These are phyloP conservation scores for Bombardia bombarda DNA, from an alignment of 495 filamentous ascomycete genomes.

Conservation along the genomic window DNA sequence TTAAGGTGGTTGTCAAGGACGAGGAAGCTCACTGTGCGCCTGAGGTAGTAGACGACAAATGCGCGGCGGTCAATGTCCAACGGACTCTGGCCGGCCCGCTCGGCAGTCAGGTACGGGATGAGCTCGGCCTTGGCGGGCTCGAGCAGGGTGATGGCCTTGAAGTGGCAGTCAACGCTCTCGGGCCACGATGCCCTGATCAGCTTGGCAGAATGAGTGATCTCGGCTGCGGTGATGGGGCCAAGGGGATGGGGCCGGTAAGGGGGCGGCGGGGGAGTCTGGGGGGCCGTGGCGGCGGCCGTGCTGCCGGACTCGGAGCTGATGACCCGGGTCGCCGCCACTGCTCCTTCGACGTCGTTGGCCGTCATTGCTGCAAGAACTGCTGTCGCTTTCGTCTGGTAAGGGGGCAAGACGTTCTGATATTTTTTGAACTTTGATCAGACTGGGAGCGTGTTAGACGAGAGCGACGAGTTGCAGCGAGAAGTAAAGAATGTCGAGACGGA, in stretches of 20 bases:
- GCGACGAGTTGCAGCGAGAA: too few species aligned
- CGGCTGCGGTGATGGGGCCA: constrained; percentile 47
- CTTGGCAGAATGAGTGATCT: constrained; percentile 40
- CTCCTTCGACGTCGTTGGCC: not conserved
- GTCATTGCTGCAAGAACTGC: not conserved
- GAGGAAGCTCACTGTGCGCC: constrained; percentile 20
- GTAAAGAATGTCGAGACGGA: too few species aligned
- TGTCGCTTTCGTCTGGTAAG: too few species aligned
- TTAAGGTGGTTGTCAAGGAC: constrained; percentile 29
- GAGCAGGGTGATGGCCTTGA: constrained; percentile 57
- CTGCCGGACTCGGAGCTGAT: not conserved
- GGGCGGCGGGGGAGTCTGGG: not conserved
- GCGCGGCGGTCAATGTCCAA: constrained; percentile 40
- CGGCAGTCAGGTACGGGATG: constrained; percentile 36
- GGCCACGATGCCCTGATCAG: constrained; percentile 46
- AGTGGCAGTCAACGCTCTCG: constrained; percentile 40
- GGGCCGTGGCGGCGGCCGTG: not conserved
- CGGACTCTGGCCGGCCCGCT: constrained; percentile 12
- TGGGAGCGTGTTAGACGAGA: too few species aligned
- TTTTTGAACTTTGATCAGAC: too few species aligned
- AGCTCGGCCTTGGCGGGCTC: constrained; percentile 57
- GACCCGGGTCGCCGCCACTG: not conserved
- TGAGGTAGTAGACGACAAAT: constrained; percentile 57
- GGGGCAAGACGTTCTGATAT: too few species aligned
- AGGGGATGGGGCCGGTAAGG: constrained; percentile 41